These are phyloP conservation scores for Vachellia collinsii DNA, from an alignment of 306 rosid genomes.

Conservation along the genomic window DNA sequence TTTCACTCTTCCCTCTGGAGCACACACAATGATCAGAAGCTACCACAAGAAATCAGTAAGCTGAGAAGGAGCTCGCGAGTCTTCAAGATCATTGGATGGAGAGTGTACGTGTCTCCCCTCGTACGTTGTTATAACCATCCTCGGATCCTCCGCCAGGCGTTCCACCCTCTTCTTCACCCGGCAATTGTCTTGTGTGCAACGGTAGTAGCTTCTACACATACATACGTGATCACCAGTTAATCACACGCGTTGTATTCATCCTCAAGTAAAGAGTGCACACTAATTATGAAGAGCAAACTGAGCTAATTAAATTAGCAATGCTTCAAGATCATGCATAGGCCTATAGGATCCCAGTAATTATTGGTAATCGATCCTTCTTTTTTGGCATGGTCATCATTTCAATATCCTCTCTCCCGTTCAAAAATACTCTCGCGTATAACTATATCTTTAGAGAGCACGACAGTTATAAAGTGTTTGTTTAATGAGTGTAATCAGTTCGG, in stretches of 20 bases:
- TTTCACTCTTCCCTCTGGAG: conserved; percentile 14
- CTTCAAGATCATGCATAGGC: neutral
- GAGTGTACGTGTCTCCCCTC: conserved; percentile 94
- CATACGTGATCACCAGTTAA: neutral
- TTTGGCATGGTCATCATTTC: conserved; percentile 1
- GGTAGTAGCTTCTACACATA: conserved; percentile 80
- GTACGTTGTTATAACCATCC: conserved; percentile 98
- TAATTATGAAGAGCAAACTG: neutral
- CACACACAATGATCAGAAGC: neutral
- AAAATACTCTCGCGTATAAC: conserved; percentile 4
- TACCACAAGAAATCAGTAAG: conserved; percentile 83
- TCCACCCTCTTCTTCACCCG: conserved; percentile 95
- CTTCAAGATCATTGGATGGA: conserved; percentile 81
- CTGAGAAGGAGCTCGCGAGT: conserved; percentile 66
- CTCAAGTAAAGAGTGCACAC: neutral
- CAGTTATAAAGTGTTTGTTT: conserved; percentile 31
- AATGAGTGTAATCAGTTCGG: conserved; percentile 37
- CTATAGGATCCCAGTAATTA: neutral
- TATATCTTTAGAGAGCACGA: neutral
- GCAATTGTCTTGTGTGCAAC: conserved; percentile 92
- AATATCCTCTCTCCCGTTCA: conserved; percentile 4
- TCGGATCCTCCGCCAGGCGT: conserved; percentile 89
- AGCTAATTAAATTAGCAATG: neutral
- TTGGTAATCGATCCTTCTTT: neutral
- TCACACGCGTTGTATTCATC: neutral